Percentiles rank a stretch among this genome's conserved stretches.
These are phyloP conservation scores for Dictyostelium purpureum DNA, from an alignment of 78 protist species.

Conservation along the genomic window DNA sequence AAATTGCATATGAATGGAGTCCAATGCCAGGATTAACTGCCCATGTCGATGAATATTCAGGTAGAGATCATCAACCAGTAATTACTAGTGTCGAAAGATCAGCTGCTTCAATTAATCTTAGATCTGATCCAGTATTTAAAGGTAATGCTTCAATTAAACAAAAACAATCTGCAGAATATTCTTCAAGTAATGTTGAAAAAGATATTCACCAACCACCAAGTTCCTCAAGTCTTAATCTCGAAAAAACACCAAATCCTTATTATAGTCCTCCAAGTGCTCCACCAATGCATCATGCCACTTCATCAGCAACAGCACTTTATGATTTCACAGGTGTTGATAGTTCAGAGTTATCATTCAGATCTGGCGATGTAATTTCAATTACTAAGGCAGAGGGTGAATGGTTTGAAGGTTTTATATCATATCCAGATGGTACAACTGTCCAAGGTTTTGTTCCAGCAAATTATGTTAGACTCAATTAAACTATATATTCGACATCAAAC, in stretches of 20 bases:
- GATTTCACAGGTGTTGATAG: constrained; percentile 76
- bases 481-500: not conserved
- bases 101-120: constrained; percentile 60
- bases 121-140: constrained; percentile 65
- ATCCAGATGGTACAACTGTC: constrained; percentile 22
- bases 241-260: constrained; percentile 31
- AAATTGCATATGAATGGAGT: constrained; percentile 36
- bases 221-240: not conserved
- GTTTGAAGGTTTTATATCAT: constrained; percentile 85
- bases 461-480: constrained; percentile 24
- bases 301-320: constrained; percentile 47
- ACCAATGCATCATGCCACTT: not conserved
- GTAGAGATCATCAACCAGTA: constrained; percentile 48
- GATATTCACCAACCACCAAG: constrained; percentile 34
- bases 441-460: constrained; percentile 62
- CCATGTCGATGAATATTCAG: constrained; percentile 33
- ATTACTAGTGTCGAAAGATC: constrained; percentile 48
- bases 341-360: constrained; percentile 75
- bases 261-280: not conserved
- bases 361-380: constrained; percentile 73
- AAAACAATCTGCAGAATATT: not conserved
- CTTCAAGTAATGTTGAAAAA: not conserved
- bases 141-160: constrained; percentile 17
- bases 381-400: constrained; percentile 68
- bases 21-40: constrained; percentile 25